These are phyloP conservation scores for Pichia sp. DNA, from an alignment of 1,139 yeast species.

Conservation along the genomic window DNA sequence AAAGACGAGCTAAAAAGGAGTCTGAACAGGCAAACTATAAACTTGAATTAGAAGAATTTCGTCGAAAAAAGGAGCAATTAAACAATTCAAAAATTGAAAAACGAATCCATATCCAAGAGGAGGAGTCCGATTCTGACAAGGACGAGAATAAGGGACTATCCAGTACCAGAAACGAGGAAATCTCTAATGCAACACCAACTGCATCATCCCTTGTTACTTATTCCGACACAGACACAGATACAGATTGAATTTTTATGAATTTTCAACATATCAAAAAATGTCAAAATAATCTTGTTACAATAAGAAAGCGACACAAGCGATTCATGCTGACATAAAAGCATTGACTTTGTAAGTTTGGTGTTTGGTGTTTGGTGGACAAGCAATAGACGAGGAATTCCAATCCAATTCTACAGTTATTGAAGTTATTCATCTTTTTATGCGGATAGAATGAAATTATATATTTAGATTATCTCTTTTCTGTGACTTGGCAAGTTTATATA, in stretches of 20 bases:
- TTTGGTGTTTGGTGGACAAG: no score
- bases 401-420: no score
- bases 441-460: no score
- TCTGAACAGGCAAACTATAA: constrained; percentile 15
- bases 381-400: no score
- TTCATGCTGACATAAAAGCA: neutral
- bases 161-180: constrained; percentile 3
- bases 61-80: neutral
- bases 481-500: no score
- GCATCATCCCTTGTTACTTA: constrained; percentile 1
- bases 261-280: no score
- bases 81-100: neutral
- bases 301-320: neutral
- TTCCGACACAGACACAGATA: constrained; percentile 7
- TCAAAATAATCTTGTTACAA: neutral
- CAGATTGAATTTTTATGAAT: no score
- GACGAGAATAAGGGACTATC: no score
- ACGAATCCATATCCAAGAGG: neutral
- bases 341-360: no score
- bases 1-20: constrained; percentile 8
- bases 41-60: constrained; percentile 17
- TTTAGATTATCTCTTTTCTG: no score
- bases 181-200: neutral
- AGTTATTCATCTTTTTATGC: no score
- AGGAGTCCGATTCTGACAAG: neutral